These are phyloP conservation scores for Talaromyces wortmannii DNA, from an alignment of 495 filamentous ascomycete genomes.

Conservation along the genomic window DNA sequence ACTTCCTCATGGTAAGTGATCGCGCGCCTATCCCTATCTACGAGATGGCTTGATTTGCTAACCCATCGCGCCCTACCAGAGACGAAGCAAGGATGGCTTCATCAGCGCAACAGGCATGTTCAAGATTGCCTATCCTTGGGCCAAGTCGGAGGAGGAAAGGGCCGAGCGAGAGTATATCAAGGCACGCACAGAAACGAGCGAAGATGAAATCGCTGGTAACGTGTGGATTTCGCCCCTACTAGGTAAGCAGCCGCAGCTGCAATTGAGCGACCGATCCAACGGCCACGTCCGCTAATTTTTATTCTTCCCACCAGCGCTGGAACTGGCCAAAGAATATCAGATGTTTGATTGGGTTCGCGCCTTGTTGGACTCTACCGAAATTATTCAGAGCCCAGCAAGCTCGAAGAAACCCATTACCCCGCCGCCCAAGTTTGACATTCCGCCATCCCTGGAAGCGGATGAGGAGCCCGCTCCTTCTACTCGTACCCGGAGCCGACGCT, in stretches of 20 bases:
- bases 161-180: conserved; percentile 84
- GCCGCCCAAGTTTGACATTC: conserved; percentile 58
- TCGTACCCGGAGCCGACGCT: conserved; percentile 42
- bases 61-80: conserved; percentile 29
- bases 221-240: conserved; percentile 87
- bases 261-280: not conserved
- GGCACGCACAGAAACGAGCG: conserved; percentile 63
- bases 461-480: conserved; percentile 25
- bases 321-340: conserved; percentile 74
- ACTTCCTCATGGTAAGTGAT: conserved; percentile 82
- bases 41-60: not conserved
- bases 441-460: conserved; percentile 33
- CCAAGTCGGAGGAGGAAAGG: conserved; percentile 75
- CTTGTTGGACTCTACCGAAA: conserved; percentile 69
- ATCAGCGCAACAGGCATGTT: conserved; percentile 99
- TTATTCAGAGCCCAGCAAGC: conserved; percentile 51
- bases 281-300: not conserved
- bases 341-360: conserved; percentile 86
- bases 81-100: conserved; percentile 88
- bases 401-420: conserved; percentile 60
- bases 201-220: conserved; percentile 92
- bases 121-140: conserved; percentile 96
- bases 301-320: conserved; percentile 53
- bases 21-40: not conserved
- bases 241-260: conserved; percentile 39